These are phyloP conservation scores for Solanum hybrid DNA, from an alignment of 305 asterid genomes.

Conservation along the genomic window DNA sequence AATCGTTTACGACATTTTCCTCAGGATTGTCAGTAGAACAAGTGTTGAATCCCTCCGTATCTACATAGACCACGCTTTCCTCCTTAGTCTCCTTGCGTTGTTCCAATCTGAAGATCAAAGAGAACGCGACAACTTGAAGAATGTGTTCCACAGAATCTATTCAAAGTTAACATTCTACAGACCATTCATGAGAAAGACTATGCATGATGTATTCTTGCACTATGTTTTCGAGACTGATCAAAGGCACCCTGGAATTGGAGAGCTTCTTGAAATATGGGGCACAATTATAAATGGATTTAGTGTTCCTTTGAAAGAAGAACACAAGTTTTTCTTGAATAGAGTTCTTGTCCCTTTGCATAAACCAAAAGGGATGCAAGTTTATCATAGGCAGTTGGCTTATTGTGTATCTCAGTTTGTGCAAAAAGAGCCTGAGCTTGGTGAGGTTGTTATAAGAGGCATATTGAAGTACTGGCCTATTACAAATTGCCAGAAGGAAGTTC, in stretches of 20 bases:
- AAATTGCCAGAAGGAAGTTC: slow-evolving; percentile 65
- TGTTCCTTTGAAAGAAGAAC: slow-evolving; percentile 68
- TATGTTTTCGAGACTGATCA: slow-evolving; percentile 44
- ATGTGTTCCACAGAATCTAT: slow-evolving; percentile 50
- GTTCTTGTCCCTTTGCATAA: slow-evolving; percentile 60
- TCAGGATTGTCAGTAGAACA: slow-evolving; percentile 21
- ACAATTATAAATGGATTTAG: slow-evolving; percentile 68
- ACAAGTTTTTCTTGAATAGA: slow-evolving; percentile 48
- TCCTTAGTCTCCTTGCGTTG: slow-evolving; percentile 39
- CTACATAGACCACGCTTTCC: slow-evolving; percentile 36
- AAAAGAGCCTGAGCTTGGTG: slow-evolving; percentile 58
- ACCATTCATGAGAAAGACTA: slow-evolving; percentile 65
- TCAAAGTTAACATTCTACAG: slow-evolving; percentile 43
- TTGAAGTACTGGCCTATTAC: slow-evolving; percentile 62
- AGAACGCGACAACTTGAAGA: slow-evolving; percentile 60
- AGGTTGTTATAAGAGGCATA: slow-evolving; percentile 40
- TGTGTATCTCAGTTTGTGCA: slow-evolving; percentile 66
- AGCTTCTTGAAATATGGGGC: slow-evolving; percentile 70
- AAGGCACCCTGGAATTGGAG: slow-evolving; percentile 59
- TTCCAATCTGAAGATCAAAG: slow-evolving; percentile 67
- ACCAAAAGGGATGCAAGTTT: slow-evolving; percentile 61
- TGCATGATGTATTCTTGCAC: slow-evolving; percentile 55
- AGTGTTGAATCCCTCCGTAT: slow-evolving; percentile 25
- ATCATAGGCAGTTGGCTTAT: slow-evolving; percentile 62
- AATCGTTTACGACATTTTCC: slow-evolving; percentile 56